Base-by-base conservation (phyloP, 2,329 filamentous ascomycete genomes). In the Colletotrichum limetticola region DNA sequence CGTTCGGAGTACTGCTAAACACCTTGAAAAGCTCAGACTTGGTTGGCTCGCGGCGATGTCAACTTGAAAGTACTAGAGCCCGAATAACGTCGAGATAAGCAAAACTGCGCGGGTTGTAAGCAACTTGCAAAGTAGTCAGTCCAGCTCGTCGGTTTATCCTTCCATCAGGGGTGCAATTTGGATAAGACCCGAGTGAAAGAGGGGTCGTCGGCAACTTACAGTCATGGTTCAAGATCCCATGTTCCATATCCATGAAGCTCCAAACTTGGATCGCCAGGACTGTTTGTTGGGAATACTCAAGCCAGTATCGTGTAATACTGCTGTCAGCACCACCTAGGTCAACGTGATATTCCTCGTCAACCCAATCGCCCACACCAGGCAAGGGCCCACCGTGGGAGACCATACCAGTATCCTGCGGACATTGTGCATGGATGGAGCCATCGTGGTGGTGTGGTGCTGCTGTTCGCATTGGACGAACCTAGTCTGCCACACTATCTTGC, bases 391-490 rank as follows among this genome's bases (percentile, higher is more conserved):
- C 8, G 46, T 32, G 37, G 52, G 3, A 69, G 52, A 57, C 26
- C 52, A 28, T 24, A n/a, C 42, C 32, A 35, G 32, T 35, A 35
- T 35, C 11, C 52, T 35, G 35, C 19, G n/a, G 37, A 11, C 16
- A 19, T 58, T 26, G 22, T 69, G 67, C 60, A 52, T 59, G 26
- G 56, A 19, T 28, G 37, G 28, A 57, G 55, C 28, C 16, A 57
- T 28, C 52, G 24, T 24, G 26, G n/a, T 32, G 32, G 53, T 26
- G 61, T 42, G 58, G 49, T 68, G 49, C 59, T 62, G 30, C 49
- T 22, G 57, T 68, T 62, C 64, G 49, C 68, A 71, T 67, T 58
- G 52, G 65, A 71, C 19, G 68, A 71, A 68, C 64, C 64, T 63
- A 62, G 64, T 57, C 57, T 42, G 68, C 57, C 57, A 58, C 64